Conservation (phyloP, 306 rosid genomes). For the Quercus cerris region DNA sequence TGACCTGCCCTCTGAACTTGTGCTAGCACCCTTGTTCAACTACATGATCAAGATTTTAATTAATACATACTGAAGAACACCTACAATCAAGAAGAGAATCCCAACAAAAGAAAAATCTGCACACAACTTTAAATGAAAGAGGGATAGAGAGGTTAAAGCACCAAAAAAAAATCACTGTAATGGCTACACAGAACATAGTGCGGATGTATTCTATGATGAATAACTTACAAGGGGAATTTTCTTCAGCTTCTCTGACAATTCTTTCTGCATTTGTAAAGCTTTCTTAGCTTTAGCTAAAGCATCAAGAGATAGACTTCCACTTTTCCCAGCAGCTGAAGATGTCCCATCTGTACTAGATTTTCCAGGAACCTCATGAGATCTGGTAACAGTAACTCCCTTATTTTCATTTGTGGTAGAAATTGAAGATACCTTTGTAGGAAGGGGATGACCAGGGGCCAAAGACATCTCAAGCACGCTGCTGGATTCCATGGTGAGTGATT, state of each 20-base stretch:
- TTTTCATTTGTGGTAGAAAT: slow-evolving; percentile 99
- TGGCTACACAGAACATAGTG: neutral
- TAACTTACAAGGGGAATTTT: slow-evolving; percentile 62
- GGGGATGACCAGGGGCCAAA: slow-evolving; percentile 49
- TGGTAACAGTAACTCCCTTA: slow-evolving; percentile 98
- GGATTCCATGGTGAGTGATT: slow-evolving; percentile 48
- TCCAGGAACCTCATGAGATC: slow-evolving; percentile 99
- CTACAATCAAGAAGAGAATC: neutral
- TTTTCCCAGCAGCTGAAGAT: slow-evolving; percentile 90
- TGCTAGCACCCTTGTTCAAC: slow-evolving; percentile 59
- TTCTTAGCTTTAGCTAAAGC: slow-evolving; percentile 87
- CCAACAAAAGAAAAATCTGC: neutral
- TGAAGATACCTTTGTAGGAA: slow-evolving; percentile 89
- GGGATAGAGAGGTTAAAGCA: neutral
- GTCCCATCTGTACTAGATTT: slow-evolving; percentile 99
- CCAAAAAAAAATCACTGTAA: neutral
- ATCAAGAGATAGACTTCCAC: slow-evolving; percentile 74
- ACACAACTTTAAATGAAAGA: neutral
- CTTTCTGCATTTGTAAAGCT: slow-evolving; percentile 81
- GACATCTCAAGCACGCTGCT: slow-evolving; percentile 59
- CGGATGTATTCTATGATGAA: neutral
- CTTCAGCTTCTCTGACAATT: slow-evolving; percentile 71
- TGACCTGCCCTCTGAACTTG: slow-evolving; percentile 42
- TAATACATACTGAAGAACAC: slow-evolving; percentile 22
- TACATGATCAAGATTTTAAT: slow-evolving; percentile 37